A percentile compares a stretch with the other conserved stretches of the same genome.
phyloP scores from a whole-genome alignment of 2,329 filamentous ascomycete genomes.

The Botrytis hyacinthi region DNA sequence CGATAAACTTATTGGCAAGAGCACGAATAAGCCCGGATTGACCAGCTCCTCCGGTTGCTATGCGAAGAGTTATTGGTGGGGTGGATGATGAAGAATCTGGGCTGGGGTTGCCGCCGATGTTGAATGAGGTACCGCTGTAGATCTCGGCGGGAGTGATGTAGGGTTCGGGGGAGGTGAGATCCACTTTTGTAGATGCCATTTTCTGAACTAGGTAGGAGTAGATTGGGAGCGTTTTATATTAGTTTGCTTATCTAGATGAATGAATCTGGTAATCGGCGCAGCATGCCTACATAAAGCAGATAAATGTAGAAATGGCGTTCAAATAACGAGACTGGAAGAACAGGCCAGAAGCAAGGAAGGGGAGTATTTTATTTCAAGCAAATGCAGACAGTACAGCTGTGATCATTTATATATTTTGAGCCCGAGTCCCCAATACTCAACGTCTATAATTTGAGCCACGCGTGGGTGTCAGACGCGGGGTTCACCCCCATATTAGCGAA shows the following conservation, averaged over 20 bases:
- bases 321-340: neutral
- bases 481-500: neutral
- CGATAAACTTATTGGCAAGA: conserved; percentile 42
- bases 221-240: neutral
- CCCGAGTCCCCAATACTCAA: neutral
- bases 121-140: conserved; percentile 6
- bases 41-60: conserved; percentile 39
- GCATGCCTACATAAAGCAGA: neutral
- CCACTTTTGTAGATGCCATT: conserved; percentile 13
- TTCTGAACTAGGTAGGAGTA: neutral
- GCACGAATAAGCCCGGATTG: conserved; percentile 39
- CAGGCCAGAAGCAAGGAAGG: neutral
- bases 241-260: neutral
- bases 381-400: neutral
- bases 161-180: conserved; percentile 3
- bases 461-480: neutral
- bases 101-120: neutral
- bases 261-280: neutral
- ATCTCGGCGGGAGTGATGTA: conserved; percentile 22
- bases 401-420: neutral
- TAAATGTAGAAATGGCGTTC: neutral
- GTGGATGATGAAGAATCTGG: neutral
- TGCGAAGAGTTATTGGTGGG: conserved; percentile 30
- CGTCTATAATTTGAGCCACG: neutral
- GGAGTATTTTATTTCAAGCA: neutral